These are phyloP conservation scores for Diplodia scrobiculata DNA, from an alignment of 2,329 filamentous ascomycete species.

Conservation along the genomic window DNA sequence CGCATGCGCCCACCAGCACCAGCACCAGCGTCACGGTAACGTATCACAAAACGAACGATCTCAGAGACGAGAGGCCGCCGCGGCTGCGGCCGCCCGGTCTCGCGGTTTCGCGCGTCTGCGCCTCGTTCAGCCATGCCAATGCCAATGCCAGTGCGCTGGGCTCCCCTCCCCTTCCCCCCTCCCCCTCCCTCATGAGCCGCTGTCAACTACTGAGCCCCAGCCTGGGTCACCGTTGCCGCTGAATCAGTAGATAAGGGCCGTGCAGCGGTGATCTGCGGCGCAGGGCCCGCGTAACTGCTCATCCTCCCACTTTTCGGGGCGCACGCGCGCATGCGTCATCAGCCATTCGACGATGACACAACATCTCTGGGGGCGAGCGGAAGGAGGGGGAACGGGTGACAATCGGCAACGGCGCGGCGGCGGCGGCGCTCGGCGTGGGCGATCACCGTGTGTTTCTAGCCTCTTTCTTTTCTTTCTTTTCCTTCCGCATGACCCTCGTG, in stretches of 20 bases:
- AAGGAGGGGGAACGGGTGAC: no score
- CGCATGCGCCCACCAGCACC: neutral
- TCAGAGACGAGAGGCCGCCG: neutral
- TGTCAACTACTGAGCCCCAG: neutral
- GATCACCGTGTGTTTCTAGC: slow-evolving; percentile 1
- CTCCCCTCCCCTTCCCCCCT: no score
- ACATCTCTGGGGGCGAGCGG: neutral
- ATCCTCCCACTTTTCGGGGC: neutral
- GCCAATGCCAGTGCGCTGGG: neutral
- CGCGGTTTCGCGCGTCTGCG: slow-evolving; percentile 1
- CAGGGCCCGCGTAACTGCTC: neutral
- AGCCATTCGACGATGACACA: neutral
- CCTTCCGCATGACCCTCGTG: neutral
- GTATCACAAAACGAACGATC: slow-evolving; percentile 1
- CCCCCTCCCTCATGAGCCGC: no score
- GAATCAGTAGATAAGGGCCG: slow-evolving; percentile 8
- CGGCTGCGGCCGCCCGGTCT: neutral
- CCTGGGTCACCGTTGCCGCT: neutral
- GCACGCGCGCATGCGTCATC: neutral
- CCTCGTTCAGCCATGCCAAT: neutral
- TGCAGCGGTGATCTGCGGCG: slow-evolving; percentile 16
- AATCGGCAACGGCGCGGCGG: no score
- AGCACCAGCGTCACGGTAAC: slow-evolving; percentile 11
- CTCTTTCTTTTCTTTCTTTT: neutral
- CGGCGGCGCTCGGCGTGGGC: neutral